Evolutionary conservation across 108 stramenopile genomes (phyloP).

Genomic region (Skeletonema costatum): DNA sequence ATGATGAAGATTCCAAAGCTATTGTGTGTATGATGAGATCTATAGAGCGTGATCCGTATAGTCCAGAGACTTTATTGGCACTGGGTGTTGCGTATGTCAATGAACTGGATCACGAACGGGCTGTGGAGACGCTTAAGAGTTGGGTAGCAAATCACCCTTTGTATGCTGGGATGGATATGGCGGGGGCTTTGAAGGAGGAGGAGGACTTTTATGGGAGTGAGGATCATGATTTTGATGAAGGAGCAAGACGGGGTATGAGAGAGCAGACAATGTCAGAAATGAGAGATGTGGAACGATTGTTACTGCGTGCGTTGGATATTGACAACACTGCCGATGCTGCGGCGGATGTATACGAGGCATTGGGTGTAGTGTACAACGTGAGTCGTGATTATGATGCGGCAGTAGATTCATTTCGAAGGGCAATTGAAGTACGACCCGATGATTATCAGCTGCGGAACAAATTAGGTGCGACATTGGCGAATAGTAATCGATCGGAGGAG

Average conservation of each 20-base stretch:
- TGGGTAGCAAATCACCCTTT: slow-evolving; percentile 96
- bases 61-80: slow-evolving; percentile 81
- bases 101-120: slow-evolving; percentile 86
- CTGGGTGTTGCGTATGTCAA: slow-evolving; percentile 94
- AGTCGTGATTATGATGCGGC: slow-evolving; percentile 89
- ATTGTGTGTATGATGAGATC: slow-evolving; percentile 91
- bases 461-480: slow-evolving; percentile 96
- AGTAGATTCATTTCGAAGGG: slow-evolving; percentile 72
- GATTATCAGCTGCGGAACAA: slow-evolving; percentile 94
- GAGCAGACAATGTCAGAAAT: slow-evolving; percentile 37
- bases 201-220: slow-evolving; percentile 71
- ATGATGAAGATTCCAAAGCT: slow-evolving; percentile 89
- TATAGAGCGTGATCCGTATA: slow-evolving; percentile 90
- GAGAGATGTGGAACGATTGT: slow-evolving; percentile 83
- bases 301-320: slow-evolving; percentile 75
- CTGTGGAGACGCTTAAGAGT: slow-evolving; percentile 80
- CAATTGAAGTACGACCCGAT: slow-evolving; percentile 67
- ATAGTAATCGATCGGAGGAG: slow-evolving; percentile 82
- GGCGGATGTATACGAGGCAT: slow-evolving; percentile 83
- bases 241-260: slow-evolving; percentile 14
- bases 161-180: slow-evolving; percentile 82
- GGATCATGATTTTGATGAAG: slow-evolving; percentile 6
- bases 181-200: not conserved
- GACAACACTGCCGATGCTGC: slow-evolving; percentile 61
- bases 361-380: slow-evolving; percentile 95